Evolutionary conservation across 2,329 filamentous ascomycete species (phyloP), one percentile per base, ranked within the genome.

Genomic region (Xylariaceae sp.): DNA sequence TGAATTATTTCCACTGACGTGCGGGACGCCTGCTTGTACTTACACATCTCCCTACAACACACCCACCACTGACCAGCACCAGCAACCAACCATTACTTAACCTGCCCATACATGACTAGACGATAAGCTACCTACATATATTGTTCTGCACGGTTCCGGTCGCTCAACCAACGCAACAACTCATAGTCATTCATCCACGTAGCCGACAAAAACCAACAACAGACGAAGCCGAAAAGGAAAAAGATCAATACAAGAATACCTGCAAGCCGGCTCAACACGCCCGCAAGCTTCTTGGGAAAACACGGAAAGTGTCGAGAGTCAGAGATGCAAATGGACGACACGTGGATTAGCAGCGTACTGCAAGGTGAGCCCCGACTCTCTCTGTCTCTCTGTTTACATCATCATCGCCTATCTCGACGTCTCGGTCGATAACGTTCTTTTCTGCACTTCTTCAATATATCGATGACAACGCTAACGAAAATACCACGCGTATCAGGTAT

Each of bases 401-500:
- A 10, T 2, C 37, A 42, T 8, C 37, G 7, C 8, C 11, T 6
- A 1, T 6, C 10, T 35, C 15, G 13, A 10, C 11, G 11, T 42
- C 11, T 30, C 5, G 23, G 23, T 30, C 23, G 23, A 30, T 30
- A 4, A 30, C 23, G 23, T 30, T 30, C 23, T 30, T 30, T 30
- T 30, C 23, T 30, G 23, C 23, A 30, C 23, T 30, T 30, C 5
- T 30, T 30, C 23, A 30, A 5, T 30, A 30, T 30, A 30, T 30
- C 23, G 23, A 30, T 30, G 23, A 30, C 37, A 13, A 42, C 37
- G 59, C 61, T 51, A 50, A 49, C 11, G 11, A n/a, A 13, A 13
- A 37, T 9, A n/a, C 10, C 48, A 45, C 18, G 55, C 23, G 23
- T 30, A 13, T 8, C 61, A 73, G 71, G 68, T 67, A 61, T 82